These are phyloP conservation scores for Yarrowia sp. DNA, from an alignment of 805 yeast species.

Conservation along the genomic window DNA sequence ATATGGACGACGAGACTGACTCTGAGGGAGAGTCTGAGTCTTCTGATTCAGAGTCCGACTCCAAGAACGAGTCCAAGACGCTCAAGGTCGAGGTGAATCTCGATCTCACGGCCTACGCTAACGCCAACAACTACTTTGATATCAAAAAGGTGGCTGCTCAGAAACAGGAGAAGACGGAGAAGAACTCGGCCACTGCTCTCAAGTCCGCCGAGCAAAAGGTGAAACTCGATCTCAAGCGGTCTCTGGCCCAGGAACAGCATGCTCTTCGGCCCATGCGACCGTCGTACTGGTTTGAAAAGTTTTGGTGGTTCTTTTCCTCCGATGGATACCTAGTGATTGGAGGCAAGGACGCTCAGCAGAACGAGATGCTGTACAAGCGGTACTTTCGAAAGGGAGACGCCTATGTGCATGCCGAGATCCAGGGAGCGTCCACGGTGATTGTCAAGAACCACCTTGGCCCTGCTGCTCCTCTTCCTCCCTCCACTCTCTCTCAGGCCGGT, in stretches of 20 bases:
- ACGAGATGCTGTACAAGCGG: conserved; percentile 79
- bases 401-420: conserved; percentile 75
- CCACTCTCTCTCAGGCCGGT: conserved; percentile 89
- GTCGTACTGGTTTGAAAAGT: conserved; percentile 92
- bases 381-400: conserved; percentile 77
- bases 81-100: conserved; percentile 72
- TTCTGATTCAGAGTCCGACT: conserved; percentile 48
- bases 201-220: conserved; percentile 83
- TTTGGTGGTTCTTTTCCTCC: conserved; percentile 89
- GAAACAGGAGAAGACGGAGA: conserved; percentile 81
- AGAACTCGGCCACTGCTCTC: conserved; percentile 77
- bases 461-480: conserved; percentile 66
- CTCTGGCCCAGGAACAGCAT: conserved; percentile 64
- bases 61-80: conserved; percentile 43
- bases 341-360: conserved; percentile 82
- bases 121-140: conserved; percentile 82
- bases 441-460: conserved; percentile 74
- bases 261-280: conserved; percentile 55
- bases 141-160: conserved; percentile 75
- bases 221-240: conserved; percentile 68
- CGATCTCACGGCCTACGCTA: conserved; percentile 79
- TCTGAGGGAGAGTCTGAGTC: conserved; percentile 50
- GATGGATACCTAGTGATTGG: conserved; percentile 88
- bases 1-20: conserved; percentile 44
- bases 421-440: conserved; percentile 76